Conservation (phyloP, 2,329 filamentous ascomycete species). For the Penicillium sp. region DNA sequence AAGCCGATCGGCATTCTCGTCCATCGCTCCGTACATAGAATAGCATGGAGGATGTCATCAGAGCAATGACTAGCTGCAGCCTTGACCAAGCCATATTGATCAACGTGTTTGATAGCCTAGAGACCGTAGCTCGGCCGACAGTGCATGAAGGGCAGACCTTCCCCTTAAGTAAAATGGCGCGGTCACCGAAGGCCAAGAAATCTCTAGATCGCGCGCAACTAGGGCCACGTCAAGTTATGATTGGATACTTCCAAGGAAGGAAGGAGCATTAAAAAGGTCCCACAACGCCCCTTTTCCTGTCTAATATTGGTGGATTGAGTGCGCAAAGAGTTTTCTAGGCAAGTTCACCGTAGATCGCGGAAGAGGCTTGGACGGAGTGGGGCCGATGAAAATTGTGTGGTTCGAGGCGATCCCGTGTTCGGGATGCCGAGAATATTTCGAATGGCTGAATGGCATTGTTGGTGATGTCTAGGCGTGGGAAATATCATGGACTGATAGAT, state of each 20-base stretch:
- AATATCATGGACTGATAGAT: background rate
- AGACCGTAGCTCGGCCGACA: background rate
- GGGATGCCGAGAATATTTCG: conserved; percentile 15
- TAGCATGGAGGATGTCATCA: background rate
- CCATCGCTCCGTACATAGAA: background rate
- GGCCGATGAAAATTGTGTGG: conserved; percentile 8
- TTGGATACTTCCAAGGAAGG: conserved; percentile 5
- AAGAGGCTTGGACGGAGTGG: conserved; percentile 16
- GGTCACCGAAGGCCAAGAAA: conserved; percentile 4
- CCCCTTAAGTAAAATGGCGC: background rate
- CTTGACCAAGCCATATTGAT: background rate
- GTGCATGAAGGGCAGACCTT: background rate
- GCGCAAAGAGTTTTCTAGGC: background rate
- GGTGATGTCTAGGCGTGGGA: background rate
- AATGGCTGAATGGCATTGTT: background rate
- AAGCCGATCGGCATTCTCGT: background rate
- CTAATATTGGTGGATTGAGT: conserved; percentile 6
- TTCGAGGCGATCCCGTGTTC: conserved; percentile 14
- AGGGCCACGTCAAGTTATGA: background rate
- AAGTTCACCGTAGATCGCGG: conserved; percentile 18
- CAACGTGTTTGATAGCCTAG: background rate
- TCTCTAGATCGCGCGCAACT: background rate
- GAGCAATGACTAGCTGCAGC: background rate
- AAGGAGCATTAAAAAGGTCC: conserved; percentile 7
- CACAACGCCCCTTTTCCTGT: conserved; percentile 7